A percentile compares a stretch with the other conserved stretches of the same genome.
Evolutionary conservation across 164 flowering plant genomes (phyloP).

Genomic region (Tetracentron sinense): DNA sequence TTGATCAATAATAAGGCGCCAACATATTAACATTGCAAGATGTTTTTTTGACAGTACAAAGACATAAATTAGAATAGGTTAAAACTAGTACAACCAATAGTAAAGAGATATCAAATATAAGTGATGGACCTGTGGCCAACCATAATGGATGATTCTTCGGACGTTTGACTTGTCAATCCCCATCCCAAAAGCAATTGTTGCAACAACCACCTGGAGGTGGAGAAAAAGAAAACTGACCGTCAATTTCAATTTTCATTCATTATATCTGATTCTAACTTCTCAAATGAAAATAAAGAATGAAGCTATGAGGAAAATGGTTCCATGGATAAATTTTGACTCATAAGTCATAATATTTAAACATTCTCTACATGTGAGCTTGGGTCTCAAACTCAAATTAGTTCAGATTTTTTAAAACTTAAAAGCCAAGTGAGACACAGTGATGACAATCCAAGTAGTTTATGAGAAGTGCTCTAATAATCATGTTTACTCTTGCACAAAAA

Average conservation of each 20-base stretch:
- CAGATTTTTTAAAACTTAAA: too few species aligned
- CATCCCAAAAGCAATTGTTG: constrained; percentile 98
- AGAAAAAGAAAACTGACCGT: not conserved
- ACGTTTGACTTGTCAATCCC: constrained; percentile 92
- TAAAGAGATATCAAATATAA: constrained; percentile 4
- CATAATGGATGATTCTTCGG: constrained; percentile 85
- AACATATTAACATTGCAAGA: not conserved
- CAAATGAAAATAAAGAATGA: too few species aligned
- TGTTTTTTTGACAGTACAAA: not conserved
- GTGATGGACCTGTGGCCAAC: constrained; percentile 87
- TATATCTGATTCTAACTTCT: too few species aligned
- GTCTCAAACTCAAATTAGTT: too few species aligned
- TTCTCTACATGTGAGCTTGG: too few species aligned
- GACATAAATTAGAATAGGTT: not conserved
- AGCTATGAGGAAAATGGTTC: too few species aligned
- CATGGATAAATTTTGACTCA: too few species aligned
- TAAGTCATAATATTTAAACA: too few species aligned
- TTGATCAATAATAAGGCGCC: not conserved
- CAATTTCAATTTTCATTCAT: not conserved
- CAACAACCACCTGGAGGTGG: constrained; percentile 70
- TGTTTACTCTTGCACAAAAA: not conserved
- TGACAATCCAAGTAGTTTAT: not conserved
- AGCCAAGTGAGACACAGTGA: not conserved
- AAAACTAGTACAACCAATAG: not conserved
- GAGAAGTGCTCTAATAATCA: not conserved